Evolutionary conservation across 345 rosid genomes (phyloP).

Genomic region (Gossypium mustelinum): DNA sequence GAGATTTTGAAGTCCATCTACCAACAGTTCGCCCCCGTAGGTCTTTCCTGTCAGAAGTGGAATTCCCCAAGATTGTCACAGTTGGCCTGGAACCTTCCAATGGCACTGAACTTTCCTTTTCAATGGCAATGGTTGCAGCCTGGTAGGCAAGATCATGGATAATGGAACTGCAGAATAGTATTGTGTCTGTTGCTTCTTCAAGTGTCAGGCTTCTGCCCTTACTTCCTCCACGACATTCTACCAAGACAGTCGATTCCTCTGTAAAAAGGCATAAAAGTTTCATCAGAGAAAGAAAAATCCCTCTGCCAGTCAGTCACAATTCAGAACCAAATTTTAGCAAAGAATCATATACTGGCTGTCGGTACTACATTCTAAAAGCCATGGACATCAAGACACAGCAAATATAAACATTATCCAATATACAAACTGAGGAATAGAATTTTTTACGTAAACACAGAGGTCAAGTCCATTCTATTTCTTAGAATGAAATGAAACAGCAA

Average conservation of each 20-base stretch:
- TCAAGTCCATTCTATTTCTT: background rate
- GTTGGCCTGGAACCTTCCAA: conserved; percentile 61
- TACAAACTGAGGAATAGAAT: background rate
- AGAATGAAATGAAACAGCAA: background rate
- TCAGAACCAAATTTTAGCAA: conserved; percentile 18
- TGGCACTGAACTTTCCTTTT: conserved; percentile 47
- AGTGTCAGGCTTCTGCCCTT: conserved; percentile 82
- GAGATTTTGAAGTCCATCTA: conserved; percentile 49
- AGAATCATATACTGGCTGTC: background rate
- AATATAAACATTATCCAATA: background rate
- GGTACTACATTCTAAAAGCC: conserved; percentile 3
- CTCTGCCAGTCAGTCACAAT: background rate
- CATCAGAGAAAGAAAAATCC: conserved; percentile 16
- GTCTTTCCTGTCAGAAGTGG: conserved; percentile 45
- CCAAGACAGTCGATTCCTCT: conserved; percentile 72
- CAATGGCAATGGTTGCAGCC: conserved; percentile 78
- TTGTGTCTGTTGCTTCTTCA: conserved; percentile 91
- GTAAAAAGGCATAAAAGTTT: conserved; percentile 24
- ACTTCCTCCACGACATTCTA: conserved; percentile 55
- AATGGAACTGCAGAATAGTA: conserved; percentile 92
- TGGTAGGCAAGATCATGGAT: conserved; percentile 84
- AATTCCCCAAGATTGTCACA: conserved; percentile 66
- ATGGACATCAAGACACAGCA: background rate
- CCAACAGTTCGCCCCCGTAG: conserved; percentile 43
- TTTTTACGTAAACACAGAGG: background rate